phyloP scores from a whole-genome alignment of 208 protist species.

The Trichomonas tenax region DNA sequence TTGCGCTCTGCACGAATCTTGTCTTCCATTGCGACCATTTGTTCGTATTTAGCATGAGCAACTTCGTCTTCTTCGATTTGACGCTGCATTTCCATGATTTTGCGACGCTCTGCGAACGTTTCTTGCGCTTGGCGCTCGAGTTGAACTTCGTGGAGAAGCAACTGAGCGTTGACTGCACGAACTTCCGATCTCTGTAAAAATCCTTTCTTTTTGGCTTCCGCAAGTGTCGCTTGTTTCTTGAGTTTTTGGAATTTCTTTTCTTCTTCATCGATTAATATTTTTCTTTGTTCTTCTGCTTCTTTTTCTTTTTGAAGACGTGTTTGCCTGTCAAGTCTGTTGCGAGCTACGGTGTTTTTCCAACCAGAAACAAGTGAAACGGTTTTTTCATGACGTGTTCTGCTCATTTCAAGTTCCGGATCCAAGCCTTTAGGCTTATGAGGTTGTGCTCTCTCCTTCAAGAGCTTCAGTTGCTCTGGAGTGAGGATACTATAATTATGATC shows the following conservation, averaged over 20 bases:
- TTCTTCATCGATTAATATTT: not conserved
- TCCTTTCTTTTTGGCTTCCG: not conserved
- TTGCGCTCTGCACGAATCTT: not conserved
- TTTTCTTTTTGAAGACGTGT: not conserved
- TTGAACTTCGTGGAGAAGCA: not conserved
- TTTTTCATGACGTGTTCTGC: not conserved
- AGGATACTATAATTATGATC: not conserved
- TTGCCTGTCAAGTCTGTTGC: not conserved
- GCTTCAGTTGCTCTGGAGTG: not conserved
- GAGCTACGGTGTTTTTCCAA: not conserved
- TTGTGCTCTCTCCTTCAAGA: not conserved
- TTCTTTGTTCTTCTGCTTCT: not conserved
- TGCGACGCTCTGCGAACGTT: not conserved
- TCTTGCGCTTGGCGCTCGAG: not conserved
- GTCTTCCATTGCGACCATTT: not conserved
- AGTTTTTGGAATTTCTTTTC: constrained; percentile 11
- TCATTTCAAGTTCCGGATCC: not conserved
- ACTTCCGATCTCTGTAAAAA: not conserved
- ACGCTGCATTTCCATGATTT: not conserved
- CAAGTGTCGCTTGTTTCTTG: not conserved
- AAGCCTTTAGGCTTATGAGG: not conserved
- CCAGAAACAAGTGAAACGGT: not conserved
- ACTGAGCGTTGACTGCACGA: not conserved
- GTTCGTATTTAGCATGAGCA: not conserved
- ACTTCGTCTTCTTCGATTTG: not conserved